Base-by-base conservation (phyloP, 495 filamentous ascomycete genomes). In the Clavariopsis aquatica region DNA sequence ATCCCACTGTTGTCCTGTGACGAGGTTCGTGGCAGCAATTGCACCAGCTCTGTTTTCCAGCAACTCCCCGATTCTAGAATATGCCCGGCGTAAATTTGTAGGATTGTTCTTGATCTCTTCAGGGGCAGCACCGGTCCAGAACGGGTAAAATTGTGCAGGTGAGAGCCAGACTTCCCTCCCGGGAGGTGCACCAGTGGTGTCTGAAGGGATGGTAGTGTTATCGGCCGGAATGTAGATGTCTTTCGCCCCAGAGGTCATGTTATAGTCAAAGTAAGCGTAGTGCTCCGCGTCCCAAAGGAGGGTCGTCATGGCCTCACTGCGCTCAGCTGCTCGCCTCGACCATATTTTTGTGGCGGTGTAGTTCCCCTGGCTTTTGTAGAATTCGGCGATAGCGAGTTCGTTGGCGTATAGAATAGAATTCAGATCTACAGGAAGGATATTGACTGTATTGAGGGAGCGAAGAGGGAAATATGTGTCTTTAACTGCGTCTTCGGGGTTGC, bases 341-440 rank as follows among this genome's bases (percentile, higher is more conserved):
- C 60, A 73, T 13, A 12, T 23, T 1, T 19, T 46, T 0, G 69
- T 56, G 0, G 52, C 69, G 38, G 36, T 69, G 24, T 52, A 36
- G 58, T 73, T 73, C n/a, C 69, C 69, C 6, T 36, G 20, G 2
- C 19, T 29, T 1, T 24, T 27, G 60, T 60, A 49, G 59, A 69
- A 71, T 19, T 54, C 51, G 0, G 65, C 57, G 36, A 73, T 62
- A 2, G 63, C 58, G 23, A 69, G 49, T 47, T 73, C 71, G 49
- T 71, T 73, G 36, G 23, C n/a, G 62, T 73, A 73, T 28, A 73
- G 66, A 45, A 73, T 71, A 7, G 71, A 69, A 57, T 73, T 73
- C 0, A 73, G 58, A 46, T 71, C 69, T 1, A 73, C 65, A 10
- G 71, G 71, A 2, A 73, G 31, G 27, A 61, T 67, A 17, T 71